Evolutionary conservation across 805 yeast genomes (phyloP).

Genomic region (Lipomyces chichibuensis): DNA sequence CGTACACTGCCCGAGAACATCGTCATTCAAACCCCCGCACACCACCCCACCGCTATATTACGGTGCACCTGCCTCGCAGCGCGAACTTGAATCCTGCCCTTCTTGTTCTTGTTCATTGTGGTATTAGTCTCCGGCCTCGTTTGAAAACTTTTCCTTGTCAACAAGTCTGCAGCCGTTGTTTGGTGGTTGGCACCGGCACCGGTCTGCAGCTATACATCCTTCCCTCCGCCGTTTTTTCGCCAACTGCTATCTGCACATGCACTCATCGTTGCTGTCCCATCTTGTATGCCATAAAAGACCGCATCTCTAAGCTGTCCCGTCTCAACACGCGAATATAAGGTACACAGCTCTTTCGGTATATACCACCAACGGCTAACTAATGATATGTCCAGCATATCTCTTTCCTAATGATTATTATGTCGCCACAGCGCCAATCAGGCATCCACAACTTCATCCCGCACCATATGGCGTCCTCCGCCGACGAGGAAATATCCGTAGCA

Average conservation of each 20-base stretch:
- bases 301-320: background rate
- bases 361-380: background rate
- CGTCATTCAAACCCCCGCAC: background rate
- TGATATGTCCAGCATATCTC: background rate
- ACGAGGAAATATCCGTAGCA: background rate
- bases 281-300: background rate
- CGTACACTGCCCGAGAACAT: background rate
- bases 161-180: too few relatives aligned
- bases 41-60: background rate
- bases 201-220: background rate
- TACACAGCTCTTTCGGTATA: background rate
- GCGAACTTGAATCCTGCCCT: background rate
- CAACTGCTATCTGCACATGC: background rate
- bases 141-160: too few relatives aligned
- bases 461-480: background rate
- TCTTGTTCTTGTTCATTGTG: background rate
- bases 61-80: background rate
- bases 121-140: background rate
- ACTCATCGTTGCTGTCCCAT: background rate
- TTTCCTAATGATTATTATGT: constrained; percentile 2
- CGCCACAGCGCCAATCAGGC: constrained; percentile 1
- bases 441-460: background rate
- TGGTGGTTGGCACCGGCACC: background rate
- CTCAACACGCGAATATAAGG: background rate
- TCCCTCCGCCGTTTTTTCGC: background rate